Conservation (phyloP, 2,329 filamentous ascomycete species). For the Alternaria ventricosa region DNA sequence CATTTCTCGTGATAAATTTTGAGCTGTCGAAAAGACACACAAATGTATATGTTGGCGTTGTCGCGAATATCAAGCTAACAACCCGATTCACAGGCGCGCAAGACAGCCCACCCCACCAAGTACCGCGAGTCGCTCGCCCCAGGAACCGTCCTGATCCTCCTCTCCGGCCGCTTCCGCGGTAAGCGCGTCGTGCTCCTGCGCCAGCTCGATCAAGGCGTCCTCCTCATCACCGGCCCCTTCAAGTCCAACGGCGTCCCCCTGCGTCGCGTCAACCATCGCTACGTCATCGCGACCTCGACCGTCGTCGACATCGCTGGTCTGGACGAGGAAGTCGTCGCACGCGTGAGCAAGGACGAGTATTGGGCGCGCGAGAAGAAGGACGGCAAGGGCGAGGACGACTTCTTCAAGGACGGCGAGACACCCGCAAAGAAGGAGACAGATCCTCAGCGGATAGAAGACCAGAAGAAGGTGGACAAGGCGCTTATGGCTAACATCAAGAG, state of each 20-base stretch:
- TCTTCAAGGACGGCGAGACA: constrained; percentile 97
- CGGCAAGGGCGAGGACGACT: constrained; percentile 94
- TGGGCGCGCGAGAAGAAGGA: constrained; percentile 93
- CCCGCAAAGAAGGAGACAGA: constrained; percentile 90
- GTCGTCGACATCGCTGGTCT: constrained; percentile 83
- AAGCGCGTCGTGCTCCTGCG: constrained; percentile 99
- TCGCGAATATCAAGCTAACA: constrained; percentile 10
- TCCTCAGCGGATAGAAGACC: constrained; percentile 90
- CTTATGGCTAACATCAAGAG: constrained; percentile 96
- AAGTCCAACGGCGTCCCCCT: constrained; percentile 99
- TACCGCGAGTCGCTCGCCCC: constrained; percentile 89
- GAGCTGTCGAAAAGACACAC: not conserved
- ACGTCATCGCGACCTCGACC: constrained; percentile 88
- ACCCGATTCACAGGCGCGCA: constrained; percentile 74
- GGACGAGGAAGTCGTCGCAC: constrained; percentile 73
- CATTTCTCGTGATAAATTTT: not conserved
- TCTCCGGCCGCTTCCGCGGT: constrained; percentile 98
- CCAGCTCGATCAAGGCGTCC: constrained; percentile 91
- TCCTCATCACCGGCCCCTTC: constrained; percentile 98
- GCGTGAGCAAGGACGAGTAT: constrained; percentile 84
- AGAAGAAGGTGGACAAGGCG: constrained; percentile 97
- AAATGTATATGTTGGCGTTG: not conserved
- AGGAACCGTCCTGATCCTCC: constrained; percentile 95
- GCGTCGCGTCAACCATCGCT: constrained; percentile 88
- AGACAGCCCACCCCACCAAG: constrained; percentile 86